phyloP scores from a whole-genome alignment of 345 rosid species.

The Eucalyptus regnans region DNA sequence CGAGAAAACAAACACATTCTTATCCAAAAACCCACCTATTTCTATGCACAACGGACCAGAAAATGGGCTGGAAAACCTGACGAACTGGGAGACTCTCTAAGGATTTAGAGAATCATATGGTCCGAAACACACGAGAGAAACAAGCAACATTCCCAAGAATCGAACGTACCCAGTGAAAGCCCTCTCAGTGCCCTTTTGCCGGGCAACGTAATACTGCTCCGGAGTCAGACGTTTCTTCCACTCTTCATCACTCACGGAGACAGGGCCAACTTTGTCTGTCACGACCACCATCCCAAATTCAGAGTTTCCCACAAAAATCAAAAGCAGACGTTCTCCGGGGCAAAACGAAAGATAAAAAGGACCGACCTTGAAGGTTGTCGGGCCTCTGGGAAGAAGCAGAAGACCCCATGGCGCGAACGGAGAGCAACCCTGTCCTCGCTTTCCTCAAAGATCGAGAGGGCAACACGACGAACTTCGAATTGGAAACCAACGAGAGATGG shows the following conservation, averaged over 20 bases:
- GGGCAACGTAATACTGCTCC: constrained; percentile 63
- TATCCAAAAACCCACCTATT: neutral
- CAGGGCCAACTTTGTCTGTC: constrained; percentile 21
- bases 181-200: constrained; percentile 85
- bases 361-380: constrained; percentile 33
- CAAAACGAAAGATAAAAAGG: neutral
- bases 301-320: neutral
- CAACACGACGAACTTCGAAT: neutral
- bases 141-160: neutral
- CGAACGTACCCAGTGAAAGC: constrained; percentile 75
- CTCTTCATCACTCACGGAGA: constrained; percentile 44
- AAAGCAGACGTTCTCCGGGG: neutral
- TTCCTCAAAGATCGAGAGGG: neutral
- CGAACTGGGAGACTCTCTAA: neutral
- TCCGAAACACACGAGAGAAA: neutral
- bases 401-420: constrained; percentile 66
- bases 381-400: constrained; percentile 73
- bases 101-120: neutral
- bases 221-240: constrained; percentile 67
- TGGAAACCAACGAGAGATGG: neutral
- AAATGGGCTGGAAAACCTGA: neutral
- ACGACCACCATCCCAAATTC: neutral
- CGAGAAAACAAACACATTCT: neutral
- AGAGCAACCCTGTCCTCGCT: constrained; percentile 5
- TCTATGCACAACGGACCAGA: neutral